phyloP scores from a whole-genome alignment of 257 asterid species.

The Ilex asprella region DNA sequence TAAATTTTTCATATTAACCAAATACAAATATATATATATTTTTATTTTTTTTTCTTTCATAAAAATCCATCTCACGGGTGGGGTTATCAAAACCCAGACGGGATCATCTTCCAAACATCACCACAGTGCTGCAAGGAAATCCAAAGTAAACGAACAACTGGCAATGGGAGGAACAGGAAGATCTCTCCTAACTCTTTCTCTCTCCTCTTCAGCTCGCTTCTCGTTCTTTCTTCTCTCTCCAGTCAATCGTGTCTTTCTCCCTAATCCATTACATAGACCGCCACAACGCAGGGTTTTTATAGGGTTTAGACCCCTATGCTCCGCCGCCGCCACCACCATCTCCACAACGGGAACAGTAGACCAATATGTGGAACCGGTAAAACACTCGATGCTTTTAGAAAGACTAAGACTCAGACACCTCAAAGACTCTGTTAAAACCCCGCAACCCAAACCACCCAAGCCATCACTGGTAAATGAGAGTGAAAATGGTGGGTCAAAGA shows the following conservation, averaged over 20 bases:
- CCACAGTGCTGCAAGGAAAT: too few relatives aligned
- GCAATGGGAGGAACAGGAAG: conserved; percentile 34
- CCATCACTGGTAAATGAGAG: conserved; percentile 8
- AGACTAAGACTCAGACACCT: conserved; percentile 81
- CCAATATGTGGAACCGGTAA: conserved; percentile 47
- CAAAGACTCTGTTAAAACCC: conserved; percentile 45
- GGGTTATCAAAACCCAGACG: too few relatives aligned
- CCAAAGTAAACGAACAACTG: neutral
- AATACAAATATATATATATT: too few relatives aligned
- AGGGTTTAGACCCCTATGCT: conserved; percentile 62
- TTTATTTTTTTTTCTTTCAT: too few relatives aligned
- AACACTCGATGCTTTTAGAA: conserved; percentile 75
- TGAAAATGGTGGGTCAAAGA: conserved; percentile 35
- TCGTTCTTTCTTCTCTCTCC: conserved; percentile 47
- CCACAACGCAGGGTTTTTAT: conserved; percentile 29
- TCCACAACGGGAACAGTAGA: conserved; percentile 15
- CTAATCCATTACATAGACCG: conserved; percentile 29
- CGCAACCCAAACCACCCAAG: conserved; percentile 11
- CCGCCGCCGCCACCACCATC: conserved; percentile 25
- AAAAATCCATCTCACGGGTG: too few relatives aligned
- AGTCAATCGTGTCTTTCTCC: conserved; percentile 36
- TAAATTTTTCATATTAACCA: too few relatives aligned
- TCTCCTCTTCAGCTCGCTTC: conserved; percentile 17
- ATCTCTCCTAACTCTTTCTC: conserved; percentile 22
- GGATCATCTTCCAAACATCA: too few relatives aligned